Base-by-base conservation (phyloP, 2,329 filamentous ascomycete species). In the Clarireedia monteithiana region DNA sequence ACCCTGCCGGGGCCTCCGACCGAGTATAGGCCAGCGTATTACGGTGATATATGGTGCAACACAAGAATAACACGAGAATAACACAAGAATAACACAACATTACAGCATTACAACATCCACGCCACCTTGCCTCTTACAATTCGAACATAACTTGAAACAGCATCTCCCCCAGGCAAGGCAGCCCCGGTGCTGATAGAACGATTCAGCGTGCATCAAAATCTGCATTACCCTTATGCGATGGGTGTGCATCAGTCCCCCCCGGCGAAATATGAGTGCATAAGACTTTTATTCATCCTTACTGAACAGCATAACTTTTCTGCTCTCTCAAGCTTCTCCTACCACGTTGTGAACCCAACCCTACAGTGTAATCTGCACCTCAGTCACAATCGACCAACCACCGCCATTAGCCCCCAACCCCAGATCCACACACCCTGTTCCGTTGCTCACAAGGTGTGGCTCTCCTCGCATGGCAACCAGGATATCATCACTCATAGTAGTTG, bases 391-490 rank as follows among this genome's bases (percentile, higher is more conserved):
- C 53, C 47, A 55, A 45, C 47, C 53, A 55, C 24, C 17, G 7
- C 17, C 4, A 12, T 23, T 27, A 27, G 53, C 53, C 47, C 52
- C 46, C 47, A 55, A 50, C 23, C 36, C 46, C 45, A 40, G 52
- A 50, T 55, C 45, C 42, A 36, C 26, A 42, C 47, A 17, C 36
- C 38, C 38, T 34, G 12, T 44, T 54, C 36, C 34, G 20, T 26
- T 42, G 30, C 40, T 5, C 9, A 20, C 3, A 26, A 6, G 20
- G 20, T 42, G 24, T 53, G 24, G 23, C 30, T 53, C 34, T 6
- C 34, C 20, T 26, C 53, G 47, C 53, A 55, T 55, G 53, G 53
- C 53, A 55, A 55, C 53, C 47, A 23, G 53, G 53, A 55, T 55
- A 9, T 36, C 6, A 12, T 36, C 10, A 7, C 15, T 15, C 27